Evolutionary conservation across 1,284 basidiomycete genomes (phyloP).

Genomic region (Cryptococcus sp.): DNA sequence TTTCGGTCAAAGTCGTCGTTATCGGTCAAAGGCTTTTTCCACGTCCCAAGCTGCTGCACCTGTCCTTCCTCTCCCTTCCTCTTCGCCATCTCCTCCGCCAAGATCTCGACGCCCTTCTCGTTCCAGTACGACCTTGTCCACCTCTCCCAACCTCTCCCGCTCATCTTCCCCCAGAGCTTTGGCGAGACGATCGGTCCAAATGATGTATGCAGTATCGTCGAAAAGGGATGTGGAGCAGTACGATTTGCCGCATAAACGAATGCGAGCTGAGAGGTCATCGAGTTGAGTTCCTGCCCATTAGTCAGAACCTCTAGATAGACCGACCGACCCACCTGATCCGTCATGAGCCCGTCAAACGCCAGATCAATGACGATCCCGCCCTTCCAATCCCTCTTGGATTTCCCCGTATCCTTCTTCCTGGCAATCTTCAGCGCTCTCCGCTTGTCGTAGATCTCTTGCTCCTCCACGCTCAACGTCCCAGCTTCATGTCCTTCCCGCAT

Average conservation of each 20-base stretch:
- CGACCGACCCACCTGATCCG: conserved; percentile 79
- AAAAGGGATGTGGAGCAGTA: conserved; percentile 63
- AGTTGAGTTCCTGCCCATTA: conserved; percentile 68
- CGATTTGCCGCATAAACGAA: conserved; percentile 86
- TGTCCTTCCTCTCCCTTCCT: neutral
- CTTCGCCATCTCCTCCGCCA: neutral
- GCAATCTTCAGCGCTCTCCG: neutral
- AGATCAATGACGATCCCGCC: conserved; percentile 82
- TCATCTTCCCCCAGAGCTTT: conserved; percentile 34
- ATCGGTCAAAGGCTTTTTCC: no score
- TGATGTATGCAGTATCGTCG: conserved; percentile 67
- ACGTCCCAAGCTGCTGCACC: no score
- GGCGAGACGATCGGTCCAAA: conserved; percentile 47
- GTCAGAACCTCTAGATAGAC: no score
- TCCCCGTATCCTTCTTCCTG: conserved; percentile 45
- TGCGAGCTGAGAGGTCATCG: conserved; percentile 78
- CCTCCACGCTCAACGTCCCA: conserved; percentile 29
- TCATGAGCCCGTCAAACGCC: conserved; percentile 92
- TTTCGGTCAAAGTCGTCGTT: neutral
- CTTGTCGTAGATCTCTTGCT: conserved; percentile 19
- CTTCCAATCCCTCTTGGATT: conserved; percentile 42
- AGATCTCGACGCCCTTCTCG: conserved; percentile 53
- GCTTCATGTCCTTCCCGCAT: conserved; percentile 25
- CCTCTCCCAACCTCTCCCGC: conserved; percentile 53
- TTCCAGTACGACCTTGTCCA: conserved; percentile 82